These are phyloP conservation scores for Agrocybe praecox DNA, from an alignment of 768 basidiomycete genomes.

Conservation along the genomic window DNA sequence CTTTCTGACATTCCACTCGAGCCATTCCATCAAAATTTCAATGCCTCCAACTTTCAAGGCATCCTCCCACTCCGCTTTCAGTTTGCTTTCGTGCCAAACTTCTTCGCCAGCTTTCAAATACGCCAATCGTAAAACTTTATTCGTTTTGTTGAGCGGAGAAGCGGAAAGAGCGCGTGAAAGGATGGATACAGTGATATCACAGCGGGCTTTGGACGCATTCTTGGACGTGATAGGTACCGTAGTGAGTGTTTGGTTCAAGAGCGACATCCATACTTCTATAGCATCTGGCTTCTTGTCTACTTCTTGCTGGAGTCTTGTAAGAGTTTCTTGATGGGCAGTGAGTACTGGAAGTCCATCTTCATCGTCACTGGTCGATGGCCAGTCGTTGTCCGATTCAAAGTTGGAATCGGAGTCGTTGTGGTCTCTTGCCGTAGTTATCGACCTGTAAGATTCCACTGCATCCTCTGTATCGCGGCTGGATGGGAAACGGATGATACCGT, in stretches of 20 bases:
- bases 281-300: slow-evolving; percentile 54
- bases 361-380: slow-evolving; percentile 37
- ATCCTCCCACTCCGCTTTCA: slow-evolving; percentile 62
- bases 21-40: slow-evolving; percentile 78
- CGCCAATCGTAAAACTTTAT: slow-evolving; percentile 54
- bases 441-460: slow-evolving; percentile 49
- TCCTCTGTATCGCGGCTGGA: slow-evolving; percentile 33
- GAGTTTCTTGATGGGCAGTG: slow-evolving; percentile 58
- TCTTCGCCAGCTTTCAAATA: slow-evolving; percentile 77
- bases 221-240: slow-evolving; percentile 65
- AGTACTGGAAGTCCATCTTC: slow-evolving; percentile 36
- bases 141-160: slow-evolving; percentile 51
- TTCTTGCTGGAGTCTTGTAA: slow-evolving; percentile 59
- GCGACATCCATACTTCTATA: slow-evolving; percentile 59
- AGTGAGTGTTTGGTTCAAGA: slow-evolving; percentile 65
- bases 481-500: slow-evolving; percentile 66
- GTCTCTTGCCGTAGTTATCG: slow-evolving; percentile 37
- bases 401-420: slow-evolving; percentile 35
- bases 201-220: slow-evolving; percentile 66
- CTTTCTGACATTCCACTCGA: slow-evolving; percentile 70
- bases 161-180: slow-evolving; percentile 64
- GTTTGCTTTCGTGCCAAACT: slow-evolving; percentile 60
- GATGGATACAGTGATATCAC: slow-evolving; percentile 72
- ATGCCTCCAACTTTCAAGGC: slow-evolving; percentile 54
- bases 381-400: slow-evolving; percentile 29